phyloP scores from a whole-genome alignment of 2,329 filamentous ascomycete species.

The Sarocladium brachiariae region DNA sequence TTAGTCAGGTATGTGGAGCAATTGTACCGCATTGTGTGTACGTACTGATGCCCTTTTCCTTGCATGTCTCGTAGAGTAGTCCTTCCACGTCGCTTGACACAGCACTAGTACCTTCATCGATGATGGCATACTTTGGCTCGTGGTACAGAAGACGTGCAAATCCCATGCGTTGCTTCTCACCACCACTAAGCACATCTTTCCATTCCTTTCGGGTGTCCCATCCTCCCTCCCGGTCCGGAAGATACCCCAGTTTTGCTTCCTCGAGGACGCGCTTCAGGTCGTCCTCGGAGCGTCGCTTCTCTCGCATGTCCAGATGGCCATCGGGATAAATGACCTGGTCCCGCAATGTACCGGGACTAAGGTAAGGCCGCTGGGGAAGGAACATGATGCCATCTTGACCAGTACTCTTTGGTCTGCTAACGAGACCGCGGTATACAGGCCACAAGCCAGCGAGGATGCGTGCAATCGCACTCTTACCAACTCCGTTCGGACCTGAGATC shows the following conservation, averaged over 20 bases:
- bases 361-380: conserved; percentile 85
- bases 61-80: conserved; percentile 84
- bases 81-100: conserved; percentile 94
- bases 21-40: conserved; percentile 18
- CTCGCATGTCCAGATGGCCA: conserved; percentile 87
- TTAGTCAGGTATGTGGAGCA: conserved; percentile 15
- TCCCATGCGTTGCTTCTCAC: conserved; percentile 93
- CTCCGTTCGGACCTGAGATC: conserved; percentile 91
- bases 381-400: conserved; percentile 97
- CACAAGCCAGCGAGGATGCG: conserved; percentile 87
- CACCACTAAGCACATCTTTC: conserved; percentile 96
- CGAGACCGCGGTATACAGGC: conserved; percentile 90
- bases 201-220: conserved; percentile 97
- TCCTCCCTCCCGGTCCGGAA: conserved; percentile 86
- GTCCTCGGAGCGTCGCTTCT: conserved; percentile 67
- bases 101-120: conserved; percentile 92
- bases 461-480: conserved; percentile 84
- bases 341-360: conserved; percentile 84
- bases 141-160: conserved; percentile 90
- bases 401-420: conserved; percentile 73
- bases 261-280: conserved; percentile 75
- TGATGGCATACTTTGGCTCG: conserved; percentile 86
- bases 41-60: conserved; percentile 88
- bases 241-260: conserved; percentile 77
- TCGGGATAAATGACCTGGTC: conserved; percentile 99